Base-by-base conservation (phyloP, 371 early-diverging fungal genomes). In the Rhizopus arrhizus region DNA sequence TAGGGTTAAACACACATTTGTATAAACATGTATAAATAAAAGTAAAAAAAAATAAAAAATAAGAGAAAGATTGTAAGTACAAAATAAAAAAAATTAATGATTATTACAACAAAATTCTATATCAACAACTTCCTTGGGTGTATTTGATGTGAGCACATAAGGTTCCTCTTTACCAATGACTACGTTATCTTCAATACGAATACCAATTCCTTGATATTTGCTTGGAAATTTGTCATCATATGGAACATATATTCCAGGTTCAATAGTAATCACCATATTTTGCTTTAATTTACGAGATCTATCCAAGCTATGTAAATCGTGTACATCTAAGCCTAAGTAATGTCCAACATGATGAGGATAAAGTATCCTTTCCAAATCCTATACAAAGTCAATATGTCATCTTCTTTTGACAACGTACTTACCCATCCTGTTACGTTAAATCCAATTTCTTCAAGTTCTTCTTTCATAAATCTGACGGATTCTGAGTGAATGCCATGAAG, bases 271-370 rank as follows among this genome's bases (percentile, higher is more conserved):
- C 13, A 95, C 94, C 93, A 93, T 95, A 45, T 92, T 92, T 12
- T 73, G 64, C 60, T 84, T 82, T 45, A 98, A 72, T 55, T 73
- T 81, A 52, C 84, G 81, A 1, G 87, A 85, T 36, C 96, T 82
- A 35, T 84, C 77, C 9, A 95, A 74, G 52, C 86, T 83, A 41
- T 84, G 84, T 1, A 90, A 86, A 69, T 98, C 97, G 68, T 98
- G 99, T 0, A 98, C 91, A 71, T 97, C 97, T 62, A 96, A 61
- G 5, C 99, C 99, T 16, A 97, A 81, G 66, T 93, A 97, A 74
- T 96, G 99, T 4, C 94, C 89, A 3, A 98, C 88, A 72, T 95
- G 95, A 70, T 98, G 97, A 42, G 96, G 97, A 66, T 93, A 98
- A 29, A 98, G 78, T 16, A 81, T 71, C 31, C 82, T 75, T 51